Evolutionary conservation across 805 yeast genomes (phyloP).

Genomic region (Sugiyamaella marilandica): DNA sequence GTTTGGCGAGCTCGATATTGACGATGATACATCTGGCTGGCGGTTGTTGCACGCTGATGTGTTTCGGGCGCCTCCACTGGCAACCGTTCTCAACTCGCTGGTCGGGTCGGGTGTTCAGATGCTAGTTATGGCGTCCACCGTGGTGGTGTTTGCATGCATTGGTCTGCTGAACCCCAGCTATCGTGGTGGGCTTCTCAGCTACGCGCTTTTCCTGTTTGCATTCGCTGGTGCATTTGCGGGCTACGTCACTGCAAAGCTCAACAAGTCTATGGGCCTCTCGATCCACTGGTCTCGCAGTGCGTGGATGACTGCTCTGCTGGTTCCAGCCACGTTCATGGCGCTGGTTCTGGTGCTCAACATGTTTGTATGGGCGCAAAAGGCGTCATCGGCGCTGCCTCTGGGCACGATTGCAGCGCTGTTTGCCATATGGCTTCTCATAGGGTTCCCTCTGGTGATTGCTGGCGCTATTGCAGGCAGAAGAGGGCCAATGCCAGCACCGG

Average conservation of each 20-base stretch:
- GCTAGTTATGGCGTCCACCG: conserved; percentile 55
- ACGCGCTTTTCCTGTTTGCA: conserved; percentile 56
- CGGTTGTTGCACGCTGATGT: conserved; percentile 51
- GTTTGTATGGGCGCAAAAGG: conserved; percentile 70
- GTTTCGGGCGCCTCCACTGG: conserved; percentile 46
- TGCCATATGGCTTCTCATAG: conserved; percentile 56
- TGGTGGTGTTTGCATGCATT: conserved; percentile 49
- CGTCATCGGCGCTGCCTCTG: conserved; percentile 74
- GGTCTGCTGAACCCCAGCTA: conserved; percentile 59
- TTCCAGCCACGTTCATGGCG: conserved; percentile 40
- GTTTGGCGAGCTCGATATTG: conserved; percentile 18
- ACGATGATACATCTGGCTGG: conserved; percentile 42
- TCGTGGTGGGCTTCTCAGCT: conserved; percentile 61
- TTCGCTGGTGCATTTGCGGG: conserved; percentile 74
- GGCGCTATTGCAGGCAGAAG: conserved; percentile 51
- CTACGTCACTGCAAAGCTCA: conserved; percentile 59
- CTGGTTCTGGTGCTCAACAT: conserved; percentile 55
- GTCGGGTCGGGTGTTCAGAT: conserved; percentile 75
- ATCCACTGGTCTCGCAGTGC: conserved; percentile 28
- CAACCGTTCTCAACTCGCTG: conserved; percentile 49
- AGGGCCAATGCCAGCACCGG: conserved; percentile 21
- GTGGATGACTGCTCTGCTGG: conserved; percentile 28
- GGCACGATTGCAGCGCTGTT: conserved; percentile 62
- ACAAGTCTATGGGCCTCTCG: conserved; percentile 48
- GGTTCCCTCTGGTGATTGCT: conserved; percentile 66